phyloP scores from a whole-genome alignment of 1,284 basidiomycete species.

The Sporisorium exsertum region DNA sequence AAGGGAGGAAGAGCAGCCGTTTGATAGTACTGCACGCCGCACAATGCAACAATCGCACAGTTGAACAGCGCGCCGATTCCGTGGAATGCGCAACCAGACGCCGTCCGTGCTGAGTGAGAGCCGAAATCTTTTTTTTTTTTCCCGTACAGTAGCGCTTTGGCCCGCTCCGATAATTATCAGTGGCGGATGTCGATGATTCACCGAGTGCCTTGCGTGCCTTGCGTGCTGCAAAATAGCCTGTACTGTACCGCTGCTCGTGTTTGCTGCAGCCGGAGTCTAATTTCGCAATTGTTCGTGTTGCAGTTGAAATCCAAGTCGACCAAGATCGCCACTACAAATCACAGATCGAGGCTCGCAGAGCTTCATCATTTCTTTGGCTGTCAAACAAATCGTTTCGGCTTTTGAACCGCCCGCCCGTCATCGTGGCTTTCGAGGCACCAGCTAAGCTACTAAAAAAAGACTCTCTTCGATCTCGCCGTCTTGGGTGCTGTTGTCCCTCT shows the following conservation, averaged over 20 bases:
- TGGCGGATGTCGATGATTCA: no score
- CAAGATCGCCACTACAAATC: slow-evolving; percentile 33
- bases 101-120: slow-evolving; percentile 7
- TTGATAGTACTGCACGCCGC: not conserved
- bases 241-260: not conserved
- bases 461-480: slow-evolving; percentile 11
- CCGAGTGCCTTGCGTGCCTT: no score
- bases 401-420: not conserved
- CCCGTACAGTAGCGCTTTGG: slow-evolving; percentile 7
- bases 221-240: not conserved
- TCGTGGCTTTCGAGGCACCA: slow-evolving; percentile 6
- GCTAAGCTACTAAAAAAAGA: no score
- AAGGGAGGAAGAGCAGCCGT: not conserved
- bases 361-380: not conserved
- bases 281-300: not conserved
- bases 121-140: not conserved
- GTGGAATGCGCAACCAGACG: not conserved
- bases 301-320: not conserved
- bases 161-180: slow-evolving; percentile 6
- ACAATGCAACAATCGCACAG: slow-evolving; percentile 2
- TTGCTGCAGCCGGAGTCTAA: slow-evolving; percentile 15
- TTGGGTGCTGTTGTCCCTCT: not conserved
- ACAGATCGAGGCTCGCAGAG: slow-evolving; percentile 39
- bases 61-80: not conserved
- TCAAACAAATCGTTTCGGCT: slow-evolving; percentile 14